Evolutionary conservation across 2,329 filamentous ascomycete genomes (phyloP), one percentile per base, ranked within the genome.

Genomic region (Cordyceps farinosa): DNA sequence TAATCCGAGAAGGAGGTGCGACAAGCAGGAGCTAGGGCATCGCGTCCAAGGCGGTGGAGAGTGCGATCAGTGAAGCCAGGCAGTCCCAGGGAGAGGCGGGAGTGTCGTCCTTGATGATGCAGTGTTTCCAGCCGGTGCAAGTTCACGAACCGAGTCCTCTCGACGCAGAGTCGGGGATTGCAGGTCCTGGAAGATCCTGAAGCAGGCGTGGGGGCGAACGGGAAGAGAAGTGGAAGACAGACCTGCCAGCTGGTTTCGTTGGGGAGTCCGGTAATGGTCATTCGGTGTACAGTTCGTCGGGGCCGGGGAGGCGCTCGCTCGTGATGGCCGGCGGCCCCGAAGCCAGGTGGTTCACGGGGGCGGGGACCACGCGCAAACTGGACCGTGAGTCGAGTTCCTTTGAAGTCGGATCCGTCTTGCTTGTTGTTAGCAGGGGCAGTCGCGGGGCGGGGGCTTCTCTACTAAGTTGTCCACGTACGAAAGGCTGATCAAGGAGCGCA

Each of bases 211-310:
- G 48, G 47, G 30, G 30, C 34, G n/a, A 58, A 69, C 69, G 67
- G 66, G 63, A 67, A 69, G 57, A 66, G 62, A 61, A 27, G 54
- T 65, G 60, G 69, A 76, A 77, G 82, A 90, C 95, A 95, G 90
- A 99, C 95, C 95, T 99, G 95, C 95, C 95, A 99, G 87, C 93
- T 97, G 84, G 95, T 99, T 84, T 98, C 94, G 81, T 87, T 88
- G 77, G 94, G 93, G 79, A 99, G 91, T 82, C 93, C 94, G 83
- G 91, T 90, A 75, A 99, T 96, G 79, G 94, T 90, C 95, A 99
- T 98, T 77, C 95, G 90, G 79, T 93, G 92, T 70, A 92, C 88
- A 70, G 95, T 99, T 77, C 95, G 92, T 75, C 95, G 90, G 68
- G 95, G 95, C 74, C 95, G 91, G 69, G 85, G 84, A 67, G 83